Base-by-base conservation (phyloP, 345 rosid genomes). In the Noccaea bulbosa region DNA sequence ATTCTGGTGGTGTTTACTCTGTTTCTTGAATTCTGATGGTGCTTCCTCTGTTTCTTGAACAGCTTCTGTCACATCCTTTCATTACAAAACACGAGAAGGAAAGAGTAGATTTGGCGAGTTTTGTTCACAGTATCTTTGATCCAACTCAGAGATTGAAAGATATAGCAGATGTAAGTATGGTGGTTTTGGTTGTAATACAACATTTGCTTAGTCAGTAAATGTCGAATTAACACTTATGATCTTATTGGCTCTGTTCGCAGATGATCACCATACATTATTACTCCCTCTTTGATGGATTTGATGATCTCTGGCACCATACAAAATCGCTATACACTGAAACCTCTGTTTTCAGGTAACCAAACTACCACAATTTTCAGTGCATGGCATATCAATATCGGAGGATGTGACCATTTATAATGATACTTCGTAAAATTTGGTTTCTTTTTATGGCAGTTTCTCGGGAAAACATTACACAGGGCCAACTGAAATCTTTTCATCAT, bases 201-300 rank as follows among this genome's bases (percentile, higher is more conserved):
- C 33, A 7, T 33, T 33, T 54, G 33, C 12, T 37, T 75, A 44
- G 58, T 61, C 3, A 9, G 40, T 38, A 10, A 30, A 11, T 51
- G 3, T n/a, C 1, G 44, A 46, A 48, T 57, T 14, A 39, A 50
- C 24, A 3, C 22, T 32, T 17, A 33, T 62, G 60, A 57, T 77
- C 64, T 47, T 22, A 12, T 57, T 57, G 41, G 54, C 0, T 49
- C 17, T 52, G 9, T 77, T 56, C 56, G 35, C 86, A 93, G 98
- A 93, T 93, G 98, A 57, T 91, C 77, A 82, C 97, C 4, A 91
- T 93, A 79, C 97, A 91, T 81, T 93, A 93, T 69, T 93, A 91
- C 82, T 81, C 91, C 12, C 93, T 93, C 70, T 91, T 93, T 55
- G 89, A 91, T 75, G 98, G 98, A 47, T 60, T 82, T 5, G 94